Evolutionary conservation across 805 yeast species (phyloP), one percentile per base, ranked within the genome.

Genomic region (Lachancea mirantina): DNA sequence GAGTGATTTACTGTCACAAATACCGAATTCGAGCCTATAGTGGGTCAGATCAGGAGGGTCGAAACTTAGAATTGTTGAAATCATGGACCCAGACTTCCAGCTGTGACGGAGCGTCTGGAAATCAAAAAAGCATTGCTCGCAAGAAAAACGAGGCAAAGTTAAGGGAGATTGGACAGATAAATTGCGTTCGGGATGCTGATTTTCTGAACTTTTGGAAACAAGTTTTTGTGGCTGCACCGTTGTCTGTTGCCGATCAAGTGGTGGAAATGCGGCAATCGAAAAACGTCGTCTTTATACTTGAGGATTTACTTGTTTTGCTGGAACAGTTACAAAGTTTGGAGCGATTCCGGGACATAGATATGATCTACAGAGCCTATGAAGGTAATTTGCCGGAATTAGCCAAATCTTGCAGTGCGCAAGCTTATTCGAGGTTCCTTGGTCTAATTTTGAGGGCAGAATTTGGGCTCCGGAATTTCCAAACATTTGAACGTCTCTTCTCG

Each of bases 401-500:
- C 19, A 26, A 32, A 16, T 11, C 16, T 24, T 28, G 18, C 4
- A 21, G 35, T n/a, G 23, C 30, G 8, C 28, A 23, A 5, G 18
- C 26, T 5, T 28, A 36, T 19, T 11, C 35, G 7, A 17, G 34
- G 2, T 40, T 51, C 16, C 15, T 53, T 17, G 41, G 43, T 19
- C 27, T 36, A 1, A 32, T 52, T 14, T 18, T 56, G 11, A 32
- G 32, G 20, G 37, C 38, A 4, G 55, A 52, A 23, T 32, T 28
- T n/a, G 28, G 30, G 14, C 25, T 53, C 23, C 34, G 38, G 8
- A 47, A 54, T 20, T 52, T 35, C 36, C 26, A 36, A 5, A 22
- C 26, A 5, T 54, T 52, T 35, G 60, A 53, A 26, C 31, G 34
- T 3, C 34, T 56, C 8, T 54, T 55, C 30, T 41, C 56, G 7